Evolutionary conservation across 2,329 filamentous ascomycete species (phyloP), one percentile per base, ranked within the genome.

Genomic region (Aspergillus candidus): DNA sequence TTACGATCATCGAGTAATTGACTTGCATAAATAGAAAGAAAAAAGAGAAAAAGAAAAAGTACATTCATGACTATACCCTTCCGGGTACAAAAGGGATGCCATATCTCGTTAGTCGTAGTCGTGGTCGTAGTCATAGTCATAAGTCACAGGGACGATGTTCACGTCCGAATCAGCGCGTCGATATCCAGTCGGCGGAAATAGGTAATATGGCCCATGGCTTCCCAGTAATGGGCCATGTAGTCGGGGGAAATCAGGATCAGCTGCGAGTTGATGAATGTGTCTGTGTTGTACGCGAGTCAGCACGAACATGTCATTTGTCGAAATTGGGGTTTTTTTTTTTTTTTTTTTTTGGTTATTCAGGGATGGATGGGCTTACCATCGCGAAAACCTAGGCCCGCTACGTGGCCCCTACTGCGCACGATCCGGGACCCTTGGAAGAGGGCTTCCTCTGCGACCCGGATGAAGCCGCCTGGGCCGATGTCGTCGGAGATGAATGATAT

Each of bases 151-250:
- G 11, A 41, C 31, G 14, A 11, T 11, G 18, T 3, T 3, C 8
- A 33, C 34, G 46, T 57, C 37, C 59, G 52, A 12, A 70, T 50
- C 12, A 72, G 56, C 30, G 54, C 47, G 41, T 71, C 68, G 36
- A 72, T 62, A 47, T 73, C 58, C 37, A 72, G 60, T 15, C 70
- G 63, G 34, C 66, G 62, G 51, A 67, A 72, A 46, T 69, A 73
- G 1, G 69, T 69, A 29, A 72, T 62, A 44, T 72, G 69, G 3
- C 65, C 66, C 57, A 71, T 66, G n/a, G 64, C 59, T 39, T 86
- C 71, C 90, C 90, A 96, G 60, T 88, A 84, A 60, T 91, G 87
- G 2, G 88, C 90, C 43, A 96, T 63, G 33, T 77, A 75, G 59
- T 94, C 74, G n/a, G 81, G 77, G 2, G 84, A 89, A 32, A 94